Evolutionary conservation across 768 basidiomycete species (phyloP).

Genomic region (Panaeolus papilionaceus): DNA sequence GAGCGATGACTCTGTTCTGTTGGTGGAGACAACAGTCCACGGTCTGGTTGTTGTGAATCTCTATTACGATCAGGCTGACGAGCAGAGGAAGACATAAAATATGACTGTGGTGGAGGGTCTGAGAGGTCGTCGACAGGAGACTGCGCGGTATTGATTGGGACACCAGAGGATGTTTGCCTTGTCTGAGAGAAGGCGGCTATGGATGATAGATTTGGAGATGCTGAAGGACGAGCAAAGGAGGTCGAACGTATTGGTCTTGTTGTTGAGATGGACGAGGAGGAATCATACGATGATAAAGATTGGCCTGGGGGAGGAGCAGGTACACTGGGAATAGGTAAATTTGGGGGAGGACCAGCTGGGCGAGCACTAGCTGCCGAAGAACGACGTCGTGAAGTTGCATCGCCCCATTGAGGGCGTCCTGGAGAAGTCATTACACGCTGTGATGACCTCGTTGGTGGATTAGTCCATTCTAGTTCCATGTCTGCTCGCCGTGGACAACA

Average conservation of each 20-base stretch:
- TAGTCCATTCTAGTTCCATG: slow-evolving; percentile 49
- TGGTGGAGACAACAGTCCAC: slow-evolving; percentile 30
- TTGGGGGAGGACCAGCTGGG: slow-evolving; percentile 75
- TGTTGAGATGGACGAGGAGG: slow-evolving; percentile 31
- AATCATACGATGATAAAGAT: slow-evolving; percentile 26
- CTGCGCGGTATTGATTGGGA: slow-evolving; percentile 35
- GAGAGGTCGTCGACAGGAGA: slow-evolving; percentile 56
- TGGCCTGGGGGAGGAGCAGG: slow-evolving; percentile 43
- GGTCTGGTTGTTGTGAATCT: slow-evolving; percentile 33
- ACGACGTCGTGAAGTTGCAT: slow-evolving; percentile 54
- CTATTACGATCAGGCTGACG: slow-evolving; percentile 32
- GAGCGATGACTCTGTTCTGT: slow-evolving; percentile 42
- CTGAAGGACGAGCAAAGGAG: slow-evolving; percentile 42
- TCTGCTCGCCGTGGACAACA: slow-evolving; percentile 21
- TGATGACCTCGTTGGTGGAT: slow-evolving; percentile 29
- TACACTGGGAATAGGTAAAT: slow-evolving; percentile 74
- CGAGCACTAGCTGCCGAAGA: slow-evolving; percentile 69
- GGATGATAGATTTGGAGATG: slow-evolving; percentile 59
- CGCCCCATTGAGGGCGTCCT: slow-evolving; percentile 39
- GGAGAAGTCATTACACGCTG: slow-evolving; percentile 29
- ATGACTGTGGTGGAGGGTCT: slow-evolving; percentile 63
- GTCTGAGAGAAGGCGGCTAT: slow-evolving; percentile 69
- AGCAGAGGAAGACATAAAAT: slow-evolving; percentile 48
- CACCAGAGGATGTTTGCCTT: slow-evolving; percentile 39
- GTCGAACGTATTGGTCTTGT: slow-evolving; percentile 39